These are phyloP conservation scores for Collybia nuda DNA, from an alignment of 768 basidiomycete genomes.

Conservation along the genomic window DNA sequence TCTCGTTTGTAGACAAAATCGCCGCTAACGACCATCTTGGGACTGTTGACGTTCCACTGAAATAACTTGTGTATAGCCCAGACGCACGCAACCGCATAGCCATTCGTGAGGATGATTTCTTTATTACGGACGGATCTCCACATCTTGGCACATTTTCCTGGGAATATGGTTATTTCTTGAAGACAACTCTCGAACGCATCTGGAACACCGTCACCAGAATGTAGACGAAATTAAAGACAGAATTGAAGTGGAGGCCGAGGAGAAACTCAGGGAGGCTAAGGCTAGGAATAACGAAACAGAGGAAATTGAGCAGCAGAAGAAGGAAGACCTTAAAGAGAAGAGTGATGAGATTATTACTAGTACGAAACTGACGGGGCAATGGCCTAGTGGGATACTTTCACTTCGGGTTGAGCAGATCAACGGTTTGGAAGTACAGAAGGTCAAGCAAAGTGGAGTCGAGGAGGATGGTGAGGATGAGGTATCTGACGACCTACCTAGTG, in stretches of 20 bases:
- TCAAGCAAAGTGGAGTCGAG: slow-evolving; percentile 50
- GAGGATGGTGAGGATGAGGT: slow-evolving; percentile 55
- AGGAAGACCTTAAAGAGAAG: slow-evolving; percentile 33
- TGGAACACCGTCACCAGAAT: slow-evolving; percentile 27
- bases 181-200: slow-evolving; percentile 40
- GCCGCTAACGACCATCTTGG: slow-evolving; percentile 53
- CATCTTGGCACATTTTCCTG: slow-evolving; percentile 41
- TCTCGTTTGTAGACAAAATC: slow-evolving; percentile 28
- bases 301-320: slow-evolving; percentile 37
- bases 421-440: slow-evolving; percentile 59
- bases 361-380: slow-evolving; percentile 57
- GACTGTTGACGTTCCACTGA: slow-evolving; percentile 39
- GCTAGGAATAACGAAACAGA: slow-evolving; percentile 16
- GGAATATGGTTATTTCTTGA: slow-evolving; percentile 53
- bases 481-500: slow-evolving; percentile 60
- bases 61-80: slow-evolving; percentile 28
- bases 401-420: slow-evolving; percentile 67
- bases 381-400: slow-evolving; percentile 66
- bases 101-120: slow-evolving; percentile 46
- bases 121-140: slow-evolving; percentile 23
- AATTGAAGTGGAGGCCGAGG: slow-evolving; percentile 41
- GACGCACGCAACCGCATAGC: slow-evolving; percentile 46
- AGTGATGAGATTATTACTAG: slow-evolving; percentile 37
- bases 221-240: slow-evolving; percentile 34
- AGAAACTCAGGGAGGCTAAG: slow-evolving; percentile 45